These are phyloP conservation scores for Zoysia japonica DNA, from an alignment of 176 grass and related monocot genomes.

Conservation along the genomic window DNA sequence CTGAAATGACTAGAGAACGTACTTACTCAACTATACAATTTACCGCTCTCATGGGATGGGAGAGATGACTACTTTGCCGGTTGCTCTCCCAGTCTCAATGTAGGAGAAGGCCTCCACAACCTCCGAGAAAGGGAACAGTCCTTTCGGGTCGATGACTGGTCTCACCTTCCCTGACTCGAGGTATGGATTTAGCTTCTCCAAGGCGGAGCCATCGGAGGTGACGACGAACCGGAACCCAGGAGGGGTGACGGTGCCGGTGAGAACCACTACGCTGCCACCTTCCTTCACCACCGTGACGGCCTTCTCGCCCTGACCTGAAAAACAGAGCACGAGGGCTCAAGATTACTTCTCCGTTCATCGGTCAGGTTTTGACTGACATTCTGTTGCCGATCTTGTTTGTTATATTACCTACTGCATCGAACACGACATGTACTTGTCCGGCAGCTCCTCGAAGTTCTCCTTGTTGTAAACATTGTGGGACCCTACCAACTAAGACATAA, in stretches of 20 bases:
- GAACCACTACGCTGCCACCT: slow-evolving; percentile 69
- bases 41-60: slow-evolving; percentile 56
- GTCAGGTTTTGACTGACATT: not conserved
- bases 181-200: slow-evolving; percentile 83
- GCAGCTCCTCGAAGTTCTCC: slow-evolving; percentile 69
- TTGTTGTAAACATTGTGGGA: slow-evolving; percentile 51
- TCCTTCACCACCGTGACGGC: slow-evolving; percentile 77
- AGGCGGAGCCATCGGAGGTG: slow-evolving; percentile 59
- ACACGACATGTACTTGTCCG: slow-evolving; percentile 79
- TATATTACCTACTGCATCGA: slow-evolving; percentile 78
- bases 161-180: slow-evolving; percentile 79
- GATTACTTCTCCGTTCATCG: not conserved
- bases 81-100: slow-evolving; percentile 80
- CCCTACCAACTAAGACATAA: too few relatives aligned
- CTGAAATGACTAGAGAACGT: slow-evolving; percentile 7
- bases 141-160: slow-evolving; percentile 65
- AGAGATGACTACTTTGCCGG: slow-evolving; percentile 76
- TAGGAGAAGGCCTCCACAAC: slow-evolving; percentile 76
- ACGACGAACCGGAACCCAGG: slow-evolving; percentile 91
- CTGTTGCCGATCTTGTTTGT: not conserved
- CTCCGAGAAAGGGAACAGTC: slow-evolving; percentile 70
- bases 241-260: slow-evolving; percentile 60
- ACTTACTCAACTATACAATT: not conserved
- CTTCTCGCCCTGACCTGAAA: slow-evolving; percentile 86
- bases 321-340: not conserved